Evolutionary conservation across 371 early-diverging fungal genomes (phyloP).

Genomic region (Circinella minor): DNA sequence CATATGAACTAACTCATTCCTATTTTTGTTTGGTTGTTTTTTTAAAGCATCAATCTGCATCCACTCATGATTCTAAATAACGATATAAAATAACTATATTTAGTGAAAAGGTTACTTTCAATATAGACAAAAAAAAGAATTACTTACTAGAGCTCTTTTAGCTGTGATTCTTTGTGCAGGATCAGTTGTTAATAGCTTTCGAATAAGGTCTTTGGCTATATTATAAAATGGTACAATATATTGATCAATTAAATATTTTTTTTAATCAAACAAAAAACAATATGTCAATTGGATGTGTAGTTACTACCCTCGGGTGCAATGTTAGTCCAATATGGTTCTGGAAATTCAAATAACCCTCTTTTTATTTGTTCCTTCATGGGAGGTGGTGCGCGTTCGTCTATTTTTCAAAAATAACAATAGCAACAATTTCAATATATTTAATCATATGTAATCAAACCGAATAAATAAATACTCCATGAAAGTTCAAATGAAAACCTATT

Average conservation of each 20-base stretch:
- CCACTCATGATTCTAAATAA: constrained; percentile 10
- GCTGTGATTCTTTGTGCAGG: constrained; percentile 49
- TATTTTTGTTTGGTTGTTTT: too few species aligned
- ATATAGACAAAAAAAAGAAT: neutral
- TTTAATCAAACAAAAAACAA: neutral
- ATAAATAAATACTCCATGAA: too few species aligned
- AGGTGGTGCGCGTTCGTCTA: constrained; percentile 23
- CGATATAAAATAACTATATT: neutral
- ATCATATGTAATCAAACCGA: too few species aligned
- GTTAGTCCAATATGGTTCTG: constrained; percentile 82
- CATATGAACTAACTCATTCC: too few species aligned
- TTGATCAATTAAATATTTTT: neutral
- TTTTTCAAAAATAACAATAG: neutral
- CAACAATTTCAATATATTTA: neutral
- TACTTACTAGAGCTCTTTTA: constrained; percentile 35
- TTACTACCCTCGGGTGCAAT: constrained; percentile 74
- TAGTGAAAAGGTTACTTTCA: neutral
- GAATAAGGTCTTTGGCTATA: constrained; percentile 65
- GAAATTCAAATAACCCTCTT: constrained; percentile 79
- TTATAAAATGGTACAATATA: neutral
- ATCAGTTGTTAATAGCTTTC: constrained; percentile 57
- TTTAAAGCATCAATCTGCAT: constrained; percentile 14
- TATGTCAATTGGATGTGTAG: too few species aligned
- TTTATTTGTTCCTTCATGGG: constrained; percentile 70
- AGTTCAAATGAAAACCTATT: too few species aligned